Percentiles rank a stretch among this genome's conserved stretches.
phyloP scores from a whole-genome alignment of 2,329 filamentous ascomycete genomes.

The Onygenales sp. region DNA sequence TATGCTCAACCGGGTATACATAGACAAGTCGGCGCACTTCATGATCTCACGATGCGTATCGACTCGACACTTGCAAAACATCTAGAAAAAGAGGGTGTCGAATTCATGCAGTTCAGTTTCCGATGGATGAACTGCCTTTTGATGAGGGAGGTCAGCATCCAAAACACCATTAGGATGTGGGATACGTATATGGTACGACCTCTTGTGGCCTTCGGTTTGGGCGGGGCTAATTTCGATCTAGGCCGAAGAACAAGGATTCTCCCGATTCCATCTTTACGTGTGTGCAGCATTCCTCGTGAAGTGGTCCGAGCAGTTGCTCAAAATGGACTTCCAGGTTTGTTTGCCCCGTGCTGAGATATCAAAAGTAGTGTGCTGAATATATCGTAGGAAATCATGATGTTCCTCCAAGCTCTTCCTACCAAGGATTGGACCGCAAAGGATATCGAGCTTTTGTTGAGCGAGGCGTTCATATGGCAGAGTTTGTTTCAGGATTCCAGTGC shows the following conservation, averaged over 20 bases:
- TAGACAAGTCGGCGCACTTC: slow-evolving; percentile 77
- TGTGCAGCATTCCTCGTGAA: slow-evolving; percentile 97
- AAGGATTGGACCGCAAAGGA: slow-evolving; percentile 96
- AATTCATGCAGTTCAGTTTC: slow-evolving; percentile 99
- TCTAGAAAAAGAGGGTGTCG: slow-evolving; percentile 79
- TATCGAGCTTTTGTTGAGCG: slow-evolving; percentile 86
- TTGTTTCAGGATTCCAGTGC: slow-evolving; percentile 90
- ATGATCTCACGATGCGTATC: slow-evolving; percentile 84
- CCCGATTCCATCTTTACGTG: slow-evolving; percentile 95
- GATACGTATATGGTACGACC: slow-evolving; percentile 85
- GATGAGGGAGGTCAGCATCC: slow-evolving; percentile 94
- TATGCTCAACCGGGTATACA: slow-evolving; percentile 96
- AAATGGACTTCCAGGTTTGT: slow-evolving; percentile 79
- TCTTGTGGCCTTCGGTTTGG: slow-evolving; percentile 1
- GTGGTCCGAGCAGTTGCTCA: slow-evolving; percentile 89
- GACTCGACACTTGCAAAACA: slow-evolving; percentile 78
- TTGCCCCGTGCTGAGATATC: neutral
- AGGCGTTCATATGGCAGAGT: slow-evolving; percentile 98
- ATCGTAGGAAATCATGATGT: slow-evolving; percentile 95
- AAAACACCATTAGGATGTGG: slow-evolving; percentile 98
- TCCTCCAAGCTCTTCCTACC: slow-evolving; percentile 87
- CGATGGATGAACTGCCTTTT: slow-evolving; percentile 99
- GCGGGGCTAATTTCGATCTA: slow-evolving; percentile 30
- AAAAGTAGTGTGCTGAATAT: slow-evolving; percentile 1
- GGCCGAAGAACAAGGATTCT: slow-evolving; percentile 98